These are phyloP conservation scores for Nicotiana otophora DNA, from an alignment of 257 asterid genomes.

Conservation along the genomic window DNA sequence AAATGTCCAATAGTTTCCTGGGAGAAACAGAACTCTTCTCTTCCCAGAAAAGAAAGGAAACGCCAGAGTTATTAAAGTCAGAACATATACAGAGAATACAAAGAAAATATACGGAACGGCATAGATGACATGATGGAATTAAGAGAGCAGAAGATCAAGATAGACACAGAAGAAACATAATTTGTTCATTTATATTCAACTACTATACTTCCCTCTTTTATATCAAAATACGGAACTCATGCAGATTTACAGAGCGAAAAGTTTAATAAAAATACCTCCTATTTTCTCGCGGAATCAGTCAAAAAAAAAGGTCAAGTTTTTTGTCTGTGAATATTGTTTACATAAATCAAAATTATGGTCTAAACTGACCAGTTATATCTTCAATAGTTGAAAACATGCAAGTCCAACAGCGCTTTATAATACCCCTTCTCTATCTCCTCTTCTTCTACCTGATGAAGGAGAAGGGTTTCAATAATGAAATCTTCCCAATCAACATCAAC, in stretches of 20 bases:
- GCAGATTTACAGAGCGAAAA: neutral
- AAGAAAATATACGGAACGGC: neutral
- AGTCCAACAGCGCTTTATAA: conserved; percentile 58
- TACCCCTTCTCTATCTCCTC: conserved; percentile 82
- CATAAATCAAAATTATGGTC: neutral
- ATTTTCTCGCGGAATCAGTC: neutral
- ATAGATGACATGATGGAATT: neutral
- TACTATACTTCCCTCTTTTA: neutral
- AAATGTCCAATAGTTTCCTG: neutral
- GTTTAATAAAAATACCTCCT: neutral
- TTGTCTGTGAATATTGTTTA: neutral
- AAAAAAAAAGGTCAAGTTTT: too few relatives aligned
- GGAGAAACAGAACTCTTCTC: neutral
- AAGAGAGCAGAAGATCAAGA: neutral
- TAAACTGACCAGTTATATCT: neutral
- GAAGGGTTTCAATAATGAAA: conserved; percentile 74
- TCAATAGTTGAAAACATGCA: conserved; percentile 57
- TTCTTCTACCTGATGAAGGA: conserved; percentile 68
- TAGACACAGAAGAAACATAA: neutral
- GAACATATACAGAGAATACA: neutral
- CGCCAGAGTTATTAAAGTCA: neutral
- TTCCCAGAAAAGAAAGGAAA: neutral
- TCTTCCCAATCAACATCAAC: conserved; percentile 71
- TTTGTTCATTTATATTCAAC: neutral
- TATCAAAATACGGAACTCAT: neutral